These are phyloP conservation scores for Mortierella sp. DNA, from an alignment of 371 early-diverging fungal species.

Conservation along the genomic window DNA sequence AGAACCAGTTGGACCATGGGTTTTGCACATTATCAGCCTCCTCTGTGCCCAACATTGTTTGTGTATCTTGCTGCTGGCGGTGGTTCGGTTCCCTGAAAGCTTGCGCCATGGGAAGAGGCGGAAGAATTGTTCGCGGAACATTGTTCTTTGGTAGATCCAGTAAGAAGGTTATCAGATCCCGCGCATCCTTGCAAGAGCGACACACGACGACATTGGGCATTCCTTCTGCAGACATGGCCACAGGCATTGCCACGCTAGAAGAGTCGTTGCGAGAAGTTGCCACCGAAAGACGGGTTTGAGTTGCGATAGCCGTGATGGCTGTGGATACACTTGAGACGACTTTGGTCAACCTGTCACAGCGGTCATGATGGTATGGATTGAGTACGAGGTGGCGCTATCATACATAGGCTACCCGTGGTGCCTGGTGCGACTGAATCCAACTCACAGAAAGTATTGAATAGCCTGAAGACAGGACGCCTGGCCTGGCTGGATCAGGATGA, in stretches of 20 bases:
- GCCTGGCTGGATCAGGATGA: slow-evolving; percentile 15
- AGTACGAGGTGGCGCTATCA: neutral
- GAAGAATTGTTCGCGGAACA: neutral
- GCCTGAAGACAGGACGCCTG: slow-evolving; percentile 25
- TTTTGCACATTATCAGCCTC: neutral
- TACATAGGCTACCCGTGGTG: neutral
- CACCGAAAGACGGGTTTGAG: neutral
- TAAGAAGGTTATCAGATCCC: neutral
- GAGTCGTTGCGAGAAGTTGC: neutral
- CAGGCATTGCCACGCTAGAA: neutral
- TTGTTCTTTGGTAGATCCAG: neutral
- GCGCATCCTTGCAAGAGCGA: neutral
- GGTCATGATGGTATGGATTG: too few relatives aligned
- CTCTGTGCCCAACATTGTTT: neutral
- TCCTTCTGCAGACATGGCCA: neutral
- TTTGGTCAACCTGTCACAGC: neutral
- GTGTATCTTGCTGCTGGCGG: neutral
- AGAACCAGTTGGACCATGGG: neutral
- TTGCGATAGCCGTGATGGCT: neutral
- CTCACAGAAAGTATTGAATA: slow-evolving; percentile 27
- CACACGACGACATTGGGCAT: neutral
- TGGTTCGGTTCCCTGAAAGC: neutral
- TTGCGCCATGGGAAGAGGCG: neutral
- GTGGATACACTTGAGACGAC: neutral
- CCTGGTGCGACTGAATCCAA: too few relatives aligned